Evolutionary conservation across 148 eudicot species (phyloP), one percentile per base, ranked within the genome.

Genomic region (Fagopyrum homotropicum): DNA sequence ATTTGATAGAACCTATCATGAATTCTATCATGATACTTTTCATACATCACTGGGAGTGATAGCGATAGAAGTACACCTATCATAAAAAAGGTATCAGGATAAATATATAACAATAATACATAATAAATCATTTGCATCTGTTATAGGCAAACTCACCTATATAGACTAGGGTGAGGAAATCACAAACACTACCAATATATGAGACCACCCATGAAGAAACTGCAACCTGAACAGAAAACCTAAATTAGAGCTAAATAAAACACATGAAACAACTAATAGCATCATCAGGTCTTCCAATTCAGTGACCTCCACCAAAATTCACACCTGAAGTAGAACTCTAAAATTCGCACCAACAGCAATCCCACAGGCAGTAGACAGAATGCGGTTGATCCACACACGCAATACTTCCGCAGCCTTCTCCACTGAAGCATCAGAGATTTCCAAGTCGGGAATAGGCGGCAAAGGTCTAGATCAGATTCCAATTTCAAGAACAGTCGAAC

Each of bases 381-480:
- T 88, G 56, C 82, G 82, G 80, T 95, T 95, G 47, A 88, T 73
- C 86, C 90, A 89, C 45, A 80, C 81, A 56, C 90, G 81, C 69
- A 85, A 69, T 76, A 56, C 91, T 70, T 86, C 86, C 59, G 93
- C 91, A 43, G 85, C 90, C 83, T 75, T 84, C 77, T 88, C 80
- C 55, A 89, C 82, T 7, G 86, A 76, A 73, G 83, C 88, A 78
- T 95, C 99, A 15, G 92, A 83, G 73, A 95, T 60, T 74, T 90
- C 94, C 86, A 95, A 72, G 86, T 95, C 90, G 76, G 98, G 99
- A 64, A 92, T 77, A 55, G 97, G 99, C 51, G 99, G 99, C 77
- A 88, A 88, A 74, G 99, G 99, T 85, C 97, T 95, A 80, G 69
- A 84, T 75, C 70, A 75, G 30, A 44, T 73, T 73, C 45, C 61